A percentile compares a stretch with the other conserved stretches of the same genome.
phyloP scores from a whole-genome alignment of 371 early-diverging fungal species.

The Capillidium rhysosporum region DNA sequence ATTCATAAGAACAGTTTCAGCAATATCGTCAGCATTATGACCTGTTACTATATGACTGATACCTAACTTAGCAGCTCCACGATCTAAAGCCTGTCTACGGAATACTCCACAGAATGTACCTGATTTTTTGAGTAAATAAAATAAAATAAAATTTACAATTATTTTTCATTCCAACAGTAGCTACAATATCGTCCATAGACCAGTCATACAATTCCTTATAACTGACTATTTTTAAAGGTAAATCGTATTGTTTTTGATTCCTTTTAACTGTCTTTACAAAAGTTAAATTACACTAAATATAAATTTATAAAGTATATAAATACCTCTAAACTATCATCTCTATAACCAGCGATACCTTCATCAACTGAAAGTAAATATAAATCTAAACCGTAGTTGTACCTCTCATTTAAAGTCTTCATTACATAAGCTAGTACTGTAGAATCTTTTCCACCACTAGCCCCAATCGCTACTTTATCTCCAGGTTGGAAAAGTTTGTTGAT shows the following conservation, averaged over 20 bases:
- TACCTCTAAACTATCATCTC: constrained; percentile 94
- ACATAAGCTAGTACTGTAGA: constrained; percentile 97
- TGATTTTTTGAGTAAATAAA: constrained; percentile 6
- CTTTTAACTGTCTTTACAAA: constrained; percentile 65
- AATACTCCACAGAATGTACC: constrained; percentile 98
- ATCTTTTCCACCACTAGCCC: constrained; percentile 98
- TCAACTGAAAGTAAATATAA: constrained; percentile 92
- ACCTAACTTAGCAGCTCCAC: constrained; percentile 80
- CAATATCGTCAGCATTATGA: constrained; percentile 99
- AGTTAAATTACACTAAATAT: not conserved
- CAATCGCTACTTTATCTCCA: constrained; percentile 92
- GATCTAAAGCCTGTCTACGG: constrained; percentile 94
- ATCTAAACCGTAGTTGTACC: constrained; percentile 85
- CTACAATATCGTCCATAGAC: constrained; percentile 98
- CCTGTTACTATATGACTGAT: constrained; percentile 97
- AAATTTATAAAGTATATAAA: constrained; percentile 1
- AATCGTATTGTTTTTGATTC: constrained; percentile 81
- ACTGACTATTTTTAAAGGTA: constrained; percentile 87
- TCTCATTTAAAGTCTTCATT: constrained; percentile 85
- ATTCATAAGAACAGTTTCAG: constrained; percentile 99
- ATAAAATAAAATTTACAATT: constrained; percentile 48
- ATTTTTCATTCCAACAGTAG: constrained; percentile 86
- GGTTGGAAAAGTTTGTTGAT: constrained; percentile 64
- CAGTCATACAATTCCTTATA: constrained; percentile 94
- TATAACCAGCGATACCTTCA: constrained; percentile 98